Evolutionary conservation across 2,329 filamentous ascomycete species (phyloP).

Genomic region (Grosmannia clavigera): DNA sequence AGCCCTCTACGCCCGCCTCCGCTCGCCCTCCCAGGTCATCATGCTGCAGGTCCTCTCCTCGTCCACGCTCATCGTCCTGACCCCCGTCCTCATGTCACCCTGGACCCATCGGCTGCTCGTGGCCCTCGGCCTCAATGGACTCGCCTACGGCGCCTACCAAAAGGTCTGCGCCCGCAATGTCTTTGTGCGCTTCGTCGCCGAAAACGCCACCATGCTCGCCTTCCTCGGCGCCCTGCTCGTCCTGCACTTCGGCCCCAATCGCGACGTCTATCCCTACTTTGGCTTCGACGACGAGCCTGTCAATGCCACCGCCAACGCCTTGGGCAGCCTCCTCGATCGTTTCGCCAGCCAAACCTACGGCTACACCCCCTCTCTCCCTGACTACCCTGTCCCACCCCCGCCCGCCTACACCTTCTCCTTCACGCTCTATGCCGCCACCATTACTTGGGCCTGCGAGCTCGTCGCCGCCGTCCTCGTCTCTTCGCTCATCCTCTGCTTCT

Average conservation of each 20-base stretch:
- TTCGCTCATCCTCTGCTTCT: constrained; percentile 43
- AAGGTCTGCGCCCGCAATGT: constrained; percentile 55
- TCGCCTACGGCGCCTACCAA: constrained; percentile 51
- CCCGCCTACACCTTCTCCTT: constrained; percentile 45
- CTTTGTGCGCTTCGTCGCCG: constrained; percentile 54
- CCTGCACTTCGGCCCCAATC: constrained; percentile 54
- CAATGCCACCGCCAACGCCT: constrained; percentile 18
- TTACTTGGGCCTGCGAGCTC: constrained; percentile 58
- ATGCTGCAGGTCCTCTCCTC: constrained; percentile 53
- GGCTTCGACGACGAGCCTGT: constrained; percentile 41
- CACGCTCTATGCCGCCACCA: constrained; percentile 49
- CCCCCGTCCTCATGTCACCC: constrained; percentile 50
- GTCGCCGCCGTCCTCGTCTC: constrained; percentile 47
- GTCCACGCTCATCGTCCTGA: constrained; percentile 48
- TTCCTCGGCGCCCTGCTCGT: constrained; percentile 55
- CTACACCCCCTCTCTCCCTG: background rate
- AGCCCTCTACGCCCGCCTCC: constrained; percentile 54
- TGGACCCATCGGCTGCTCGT: constrained; percentile 43
- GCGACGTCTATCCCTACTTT: constrained; percentile 58
- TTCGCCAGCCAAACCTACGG: background rate
- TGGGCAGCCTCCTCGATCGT: background rate
- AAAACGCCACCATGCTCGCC: constrained; percentile 56
- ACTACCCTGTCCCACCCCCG: constrained; percentile 6
- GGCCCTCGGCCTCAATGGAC: constrained; percentile 41
- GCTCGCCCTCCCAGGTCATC: constrained; percentile 52